Evolutionary conservation across 1,284 basidiomycete genomes (phyloP), one percentile per base, ranked within the genome.

Genomic region (Ustilago nuda): DNA sequence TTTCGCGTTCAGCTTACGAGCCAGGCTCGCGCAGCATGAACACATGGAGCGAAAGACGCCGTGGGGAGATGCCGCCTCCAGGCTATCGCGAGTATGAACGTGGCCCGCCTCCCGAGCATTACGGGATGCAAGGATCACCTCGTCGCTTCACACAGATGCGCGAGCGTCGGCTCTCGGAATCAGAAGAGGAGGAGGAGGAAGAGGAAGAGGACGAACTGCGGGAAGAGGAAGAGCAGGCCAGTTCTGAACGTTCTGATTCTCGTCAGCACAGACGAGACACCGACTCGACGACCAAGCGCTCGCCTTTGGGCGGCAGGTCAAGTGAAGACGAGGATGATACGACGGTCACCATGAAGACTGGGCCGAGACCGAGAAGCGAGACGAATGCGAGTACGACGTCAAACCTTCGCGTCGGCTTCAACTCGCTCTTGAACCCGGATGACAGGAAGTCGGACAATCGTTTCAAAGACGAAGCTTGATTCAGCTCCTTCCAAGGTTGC

Each of bases 1-100:
- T 76, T 13, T 76, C 77, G 37, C 69, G 73, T 11, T 79, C 77
- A 3, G 77, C 77, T 4, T 79, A 70, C 50, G 77, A 76, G 41
- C 77, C 77, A 15, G 77, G 72, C 4, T 76, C 77, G 9, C 77
- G 77, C n/a, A 77, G 70, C 58, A 70, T 73, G 75, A 72, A 59
- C 36, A 64, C 70, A 17, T 77, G 75, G 75, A 60, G 69, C 56
- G 70, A 64, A 37, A 51, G 66, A 66, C 66, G 69, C 4, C 69
- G 66, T n/a, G 66, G 55, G 33, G 63, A 71, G 43, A 67, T 70
- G 66, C 66, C 66, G 36, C 72, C 72, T 30, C 72, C 72, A 17
- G 64, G 63, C 13, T 75, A 66, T 23, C 59, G 64, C 36, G 67
- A 71, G n/a, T 66, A 76, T 36, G 73, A 76, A 3, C 72, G 67